phyloP scores from a whole-genome alignment of 306 rosid genomes.

The Arachis stenosperma region DNA sequence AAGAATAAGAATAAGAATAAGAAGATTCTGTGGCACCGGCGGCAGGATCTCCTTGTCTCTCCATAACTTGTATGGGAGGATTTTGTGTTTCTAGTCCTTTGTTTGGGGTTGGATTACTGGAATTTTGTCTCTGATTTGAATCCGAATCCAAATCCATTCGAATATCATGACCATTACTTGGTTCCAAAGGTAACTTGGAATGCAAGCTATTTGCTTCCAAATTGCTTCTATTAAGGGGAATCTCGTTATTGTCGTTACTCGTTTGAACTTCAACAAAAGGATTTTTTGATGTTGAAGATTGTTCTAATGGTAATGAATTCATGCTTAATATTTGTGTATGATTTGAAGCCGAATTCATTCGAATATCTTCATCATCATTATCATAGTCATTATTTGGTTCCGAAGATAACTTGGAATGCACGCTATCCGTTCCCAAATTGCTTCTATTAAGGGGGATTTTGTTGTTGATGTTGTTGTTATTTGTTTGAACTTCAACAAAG shows the following conservation, averaged over 20 bases:
- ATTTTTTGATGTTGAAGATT: slow-evolving; percentile 5
- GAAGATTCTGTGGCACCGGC: too few species aligned
- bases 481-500: slow-evolving; percentile 14
- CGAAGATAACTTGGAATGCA: not conserved
- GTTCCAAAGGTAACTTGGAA: slow-evolving; percentile 7
- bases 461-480: too few species aligned
- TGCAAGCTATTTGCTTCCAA: not conserved
- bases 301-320: not conserved
- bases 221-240: too few species aligned
- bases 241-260: not conserved
- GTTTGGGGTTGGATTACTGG: slow-evolving; percentile 22
- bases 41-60: slow-evolving; percentile 46
- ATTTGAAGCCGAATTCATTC: slow-evolving; percentile 40
- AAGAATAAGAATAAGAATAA: too few species aligned
- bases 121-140: slow-evolving; percentile 35
- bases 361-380: slow-evolving; percentile 23
- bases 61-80: slow-evolving; percentile 75
- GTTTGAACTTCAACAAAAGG: slow-evolving; percentile 15
- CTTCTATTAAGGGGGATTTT: too few species aligned
- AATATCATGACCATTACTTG: slow-evolving; percentile 38
- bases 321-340: not conserved
- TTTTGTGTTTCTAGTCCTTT: slow-evolving; percentile 46
- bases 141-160: slow-evolving; percentile 46
- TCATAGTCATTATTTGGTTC: slow-evolving; percentile 30
- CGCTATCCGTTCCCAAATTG: not conserved